Base-by-base conservation (phyloP, 2,329 filamentous ascomycete species). In the Penicillium sp. region DNA sequence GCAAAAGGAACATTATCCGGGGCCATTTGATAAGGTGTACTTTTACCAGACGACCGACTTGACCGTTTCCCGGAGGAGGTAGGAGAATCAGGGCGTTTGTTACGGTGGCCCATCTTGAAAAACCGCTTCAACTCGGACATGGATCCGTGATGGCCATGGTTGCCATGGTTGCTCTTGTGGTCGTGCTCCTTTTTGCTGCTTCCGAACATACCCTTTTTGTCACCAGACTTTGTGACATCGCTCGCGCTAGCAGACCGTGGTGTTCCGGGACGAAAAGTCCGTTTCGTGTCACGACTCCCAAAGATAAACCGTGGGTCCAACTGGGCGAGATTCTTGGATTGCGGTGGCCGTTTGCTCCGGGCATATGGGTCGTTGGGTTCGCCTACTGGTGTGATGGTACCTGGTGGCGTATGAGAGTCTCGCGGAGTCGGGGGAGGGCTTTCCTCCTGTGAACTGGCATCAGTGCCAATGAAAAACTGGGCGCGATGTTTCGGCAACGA, bases 101-200 rank as follows among this genome's bases (percentile, higher is more conserved):
- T 75, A 68, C 91, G 91, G 62, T 87, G 82, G 2, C 85, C 83
- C 48, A 87, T 74, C 88, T 78, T 94, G 80, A 99, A 96, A 72
- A 99, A 99, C n/a, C 94, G 85, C 77, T 96, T 97, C 56, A 99
- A 76, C 66, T 97, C 93, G 3, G 90, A 88, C 89, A 97, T 97
- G 5, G 94, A 97, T 19, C 89, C 87, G 52, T 72, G 69, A 55
- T 90, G 85, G 47, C 51, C 49, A 36, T 82, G 80, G 56, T 82
- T 80, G 2, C 76, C 76, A 51, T 77, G 77, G 77, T 51, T 78
- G 73, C 42, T 82, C 77, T 52, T 80, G 70, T 39, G 73, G 64
- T 48, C 78, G 13, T 55, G 73, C 26, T 87, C 81, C 58, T 84
- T 82, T 54, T 79, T 80, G 51, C 74, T 75, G 28, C 79, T 78